A percentile compares a stretch with the other conserved stretches of the same genome.
These are phyloP conservation scores for Ophiostoma piceae DNA, from an alignment of 2,329 filamentous ascomycete genomes.

Conservation along the genomic window DNA sequence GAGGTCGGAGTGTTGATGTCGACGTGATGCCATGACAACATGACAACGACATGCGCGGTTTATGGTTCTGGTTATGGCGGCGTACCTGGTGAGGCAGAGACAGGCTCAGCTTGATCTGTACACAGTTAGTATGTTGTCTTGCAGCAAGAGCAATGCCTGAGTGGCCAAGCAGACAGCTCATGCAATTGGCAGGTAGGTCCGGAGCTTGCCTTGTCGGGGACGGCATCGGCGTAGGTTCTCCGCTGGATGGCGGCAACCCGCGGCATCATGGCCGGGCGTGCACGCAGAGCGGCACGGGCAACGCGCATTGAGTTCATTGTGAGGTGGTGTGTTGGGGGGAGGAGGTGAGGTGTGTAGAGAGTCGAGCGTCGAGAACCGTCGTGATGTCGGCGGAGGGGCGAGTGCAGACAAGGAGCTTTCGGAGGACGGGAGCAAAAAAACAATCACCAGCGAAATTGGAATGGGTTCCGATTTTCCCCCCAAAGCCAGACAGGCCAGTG, in stretches of 20 bases:
- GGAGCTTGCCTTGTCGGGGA: conserved; percentile 67
- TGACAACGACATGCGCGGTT: conserved; percentile 17
- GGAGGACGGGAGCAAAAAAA: conserved; percentile 24
- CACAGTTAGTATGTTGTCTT: conserved; percentile 11
- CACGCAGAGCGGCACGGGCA: conserved; percentile 82
- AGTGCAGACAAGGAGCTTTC: conserved; percentile 22
- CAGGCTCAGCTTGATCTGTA: conserved; percentile 91
- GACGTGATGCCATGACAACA: neutral
- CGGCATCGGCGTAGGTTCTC: conserved; percentile 85
- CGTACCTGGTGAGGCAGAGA: conserved; percentile 95
- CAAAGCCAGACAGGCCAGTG: conserved; percentile 2
- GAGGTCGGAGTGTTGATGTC: neutral
- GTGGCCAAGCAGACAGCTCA: neutral
- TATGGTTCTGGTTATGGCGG: neutral
- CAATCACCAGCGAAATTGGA: conserved; percentile 23
- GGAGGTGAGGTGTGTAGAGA: neutral
- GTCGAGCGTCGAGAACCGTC: neutral
- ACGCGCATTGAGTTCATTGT: conserved; percentile 93
- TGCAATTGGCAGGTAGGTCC: neutral
- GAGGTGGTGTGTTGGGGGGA: conserved; percentile 28
- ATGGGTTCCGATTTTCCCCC: conserved; percentile 23
- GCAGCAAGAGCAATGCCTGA: neutral
- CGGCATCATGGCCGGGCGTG: conserved; percentile 65
- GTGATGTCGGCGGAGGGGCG: conserved; percentile 17
- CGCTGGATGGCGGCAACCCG: conserved; percentile 63